phyloP scores from a whole-genome alignment of 345 rosid species.

The Salix udensis region DNA sequence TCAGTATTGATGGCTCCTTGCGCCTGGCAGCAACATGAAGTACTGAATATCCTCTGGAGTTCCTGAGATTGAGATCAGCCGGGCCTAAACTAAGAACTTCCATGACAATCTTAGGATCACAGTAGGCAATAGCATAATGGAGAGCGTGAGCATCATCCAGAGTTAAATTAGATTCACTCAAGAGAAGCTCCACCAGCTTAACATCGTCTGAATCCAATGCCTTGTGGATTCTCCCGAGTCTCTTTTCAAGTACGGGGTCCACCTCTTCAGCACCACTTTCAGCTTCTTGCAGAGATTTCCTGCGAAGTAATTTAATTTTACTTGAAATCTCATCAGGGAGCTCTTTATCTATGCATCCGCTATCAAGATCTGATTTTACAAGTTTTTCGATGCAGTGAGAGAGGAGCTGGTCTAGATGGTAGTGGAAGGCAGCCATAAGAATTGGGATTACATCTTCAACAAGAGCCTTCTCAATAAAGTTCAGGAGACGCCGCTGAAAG shows the following conservation, averaged over 20 bases:
- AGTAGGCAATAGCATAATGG: not conserved
- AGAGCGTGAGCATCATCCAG: not conserved
- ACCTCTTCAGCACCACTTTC: not conserved
- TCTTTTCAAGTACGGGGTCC: not conserved
- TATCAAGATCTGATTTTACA: not conserved
- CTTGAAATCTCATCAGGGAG: not conserved
- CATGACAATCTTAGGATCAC: not conserved
- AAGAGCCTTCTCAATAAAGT: slow-evolving; percentile 33
- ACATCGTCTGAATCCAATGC: not conserved
- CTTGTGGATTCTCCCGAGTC: not conserved
- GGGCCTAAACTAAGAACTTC: not conserved
- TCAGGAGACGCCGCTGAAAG: slow-evolving; percentile 41
- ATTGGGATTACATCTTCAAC: slow-evolving; percentile 43
- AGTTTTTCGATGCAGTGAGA: not conserved
- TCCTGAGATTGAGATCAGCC: slow-evolving; percentile 24
- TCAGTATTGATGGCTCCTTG: slow-evolving; percentile 30
- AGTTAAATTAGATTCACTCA: not conserved
- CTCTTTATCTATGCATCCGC: not conserved
- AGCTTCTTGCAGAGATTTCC: not conserved
- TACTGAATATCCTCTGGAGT: slow-evolving; percentile 35
- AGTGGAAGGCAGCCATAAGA: slow-evolving; percentile 29
- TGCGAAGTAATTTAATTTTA: not conserved
- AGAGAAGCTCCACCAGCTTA: not conserved
- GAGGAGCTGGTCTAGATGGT: not conserved
- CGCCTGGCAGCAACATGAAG: slow-evolving; percentile 54